Conservation (phyloP, 2,329 filamentous ascomycete species). For the Grosmannia clavigera region DNA sequence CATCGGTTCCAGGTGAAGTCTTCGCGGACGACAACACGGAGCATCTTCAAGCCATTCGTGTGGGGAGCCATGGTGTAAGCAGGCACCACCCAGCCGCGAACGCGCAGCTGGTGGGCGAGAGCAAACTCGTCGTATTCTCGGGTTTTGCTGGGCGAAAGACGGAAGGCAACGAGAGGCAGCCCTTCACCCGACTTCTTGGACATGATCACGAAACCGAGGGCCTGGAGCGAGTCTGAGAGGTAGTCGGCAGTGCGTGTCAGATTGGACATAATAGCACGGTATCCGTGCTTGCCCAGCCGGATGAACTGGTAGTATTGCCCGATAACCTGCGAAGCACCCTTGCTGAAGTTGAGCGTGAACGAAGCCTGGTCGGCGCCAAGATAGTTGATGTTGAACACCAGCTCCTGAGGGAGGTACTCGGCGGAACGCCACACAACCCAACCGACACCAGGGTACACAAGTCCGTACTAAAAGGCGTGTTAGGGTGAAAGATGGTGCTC, state of each 20-base stretch:
- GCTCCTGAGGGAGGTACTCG: slow-evolving; percentile 74
- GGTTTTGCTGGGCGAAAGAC: slow-evolving; percentile 50
- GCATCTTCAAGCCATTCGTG: slow-evolving; percentile 72
- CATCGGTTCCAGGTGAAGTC: slow-evolving; percentile 78
- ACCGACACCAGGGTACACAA: slow-evolving; percentile 81
- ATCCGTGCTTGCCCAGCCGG: slow-evolving; percentile 83
- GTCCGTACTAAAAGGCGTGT: slow-evolving; percentile 27
- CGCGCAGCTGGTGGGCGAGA: slow-evolving; percentile 72
- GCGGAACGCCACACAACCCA: slow-evolving; percentile 85
- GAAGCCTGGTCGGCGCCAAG: slow-evolving; percentile 89
- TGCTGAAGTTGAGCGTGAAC: slow-evolving; percentile 95
- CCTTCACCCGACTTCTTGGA: slow-evolving; percentile 65
- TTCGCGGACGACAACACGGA: slow-evolving; percentile 84
- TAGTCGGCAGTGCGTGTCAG: slow-evolving; percentile 84
- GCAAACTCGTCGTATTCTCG: slow-evolving; percentile 62
- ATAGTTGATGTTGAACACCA: slow-evolving; percentile 99
- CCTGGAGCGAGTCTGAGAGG: slow-evolving; percentile 58
- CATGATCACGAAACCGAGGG: slow-evolving; percentile 78
- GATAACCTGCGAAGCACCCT: slow-evolving; percentile 87
- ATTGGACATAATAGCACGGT: slow-evolving; percentile 88
- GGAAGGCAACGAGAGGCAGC: slow-evolving; percentile 82
- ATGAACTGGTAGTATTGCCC: slow-evolving; percentile 98
- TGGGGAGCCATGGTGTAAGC: slow-evolving; percentile 96
- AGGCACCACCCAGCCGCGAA: slow-evolving; percentile 84
- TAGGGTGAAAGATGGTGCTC: neutral